Percentiles rank a stretch among this genome's conserved stretches.
These are phyloP conservation scores for Kondoa malvinella DNA, from an alignment of 768 basidiomycete species.

Conservation along the genomic window DNA sequence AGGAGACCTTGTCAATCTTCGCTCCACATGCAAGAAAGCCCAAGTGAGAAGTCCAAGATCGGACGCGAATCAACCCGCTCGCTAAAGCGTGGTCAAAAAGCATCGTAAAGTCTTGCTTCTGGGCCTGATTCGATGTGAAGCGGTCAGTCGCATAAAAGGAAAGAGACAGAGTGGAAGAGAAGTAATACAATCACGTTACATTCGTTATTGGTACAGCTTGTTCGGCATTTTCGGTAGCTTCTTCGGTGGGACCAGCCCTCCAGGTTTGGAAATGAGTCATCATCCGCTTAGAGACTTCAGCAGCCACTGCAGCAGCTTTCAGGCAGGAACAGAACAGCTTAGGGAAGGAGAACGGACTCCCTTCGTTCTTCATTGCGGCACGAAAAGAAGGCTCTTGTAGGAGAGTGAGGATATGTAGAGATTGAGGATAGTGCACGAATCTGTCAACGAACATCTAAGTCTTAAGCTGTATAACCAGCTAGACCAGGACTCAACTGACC, in stretches of 20 bases:
- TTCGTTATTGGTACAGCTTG: not conserved
- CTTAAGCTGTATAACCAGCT: not conserved
- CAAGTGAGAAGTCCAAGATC: not conserved
- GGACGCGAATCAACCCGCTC: not conserved
- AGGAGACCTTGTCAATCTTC: not conserved
- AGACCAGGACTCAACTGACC: no score
- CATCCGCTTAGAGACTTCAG: not conserved
- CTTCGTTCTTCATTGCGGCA: conserved; percentile 3
- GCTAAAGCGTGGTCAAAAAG: not conserved
- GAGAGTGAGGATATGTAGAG: not conserved
- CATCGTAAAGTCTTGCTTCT: not conserved
- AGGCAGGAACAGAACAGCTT: not conserved
- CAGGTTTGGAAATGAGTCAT: not conserved
- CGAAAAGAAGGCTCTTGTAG: conserved; percentile 3
- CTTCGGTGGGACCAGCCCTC: not conserved
- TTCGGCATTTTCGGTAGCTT: not conserved
- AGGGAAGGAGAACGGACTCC: not conserved
- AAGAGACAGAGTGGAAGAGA: not conserved
- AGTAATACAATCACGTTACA: no score
- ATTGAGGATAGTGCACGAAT: conserved; percentile 8
- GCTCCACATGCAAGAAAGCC: not conserved
- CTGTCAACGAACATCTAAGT: not conserved
- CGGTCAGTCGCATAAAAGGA: not conserved
- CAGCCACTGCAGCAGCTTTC: not conserved
- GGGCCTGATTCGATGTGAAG: not conserved